These are phyloP conservation scores for Lentinula edodes DNA, from an alignment of 768 basidiomycete genomes.

Conservation along the genomic window DNA sequence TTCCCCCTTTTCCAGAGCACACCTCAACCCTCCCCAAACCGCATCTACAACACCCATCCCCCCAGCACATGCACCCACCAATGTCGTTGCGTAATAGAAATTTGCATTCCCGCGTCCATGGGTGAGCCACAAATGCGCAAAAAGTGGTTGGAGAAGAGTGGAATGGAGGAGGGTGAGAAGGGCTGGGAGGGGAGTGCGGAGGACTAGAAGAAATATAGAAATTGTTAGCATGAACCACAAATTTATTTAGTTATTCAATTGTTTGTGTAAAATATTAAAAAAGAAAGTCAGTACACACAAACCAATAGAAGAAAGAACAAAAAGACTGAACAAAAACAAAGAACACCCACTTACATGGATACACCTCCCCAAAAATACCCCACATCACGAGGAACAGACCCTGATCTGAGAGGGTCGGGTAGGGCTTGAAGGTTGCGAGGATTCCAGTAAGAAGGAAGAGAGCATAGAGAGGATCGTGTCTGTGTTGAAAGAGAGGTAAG, in stretches of 20 bases:
- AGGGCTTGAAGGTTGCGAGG: constrained; percentile 83
- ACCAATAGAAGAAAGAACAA: constrained; percentile 1
- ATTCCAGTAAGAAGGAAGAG: constrained; percentile 71
- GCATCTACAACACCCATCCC: constrained; percentile 81
- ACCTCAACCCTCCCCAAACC: constrained; percentile 76
- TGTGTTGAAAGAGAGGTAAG: background rate
- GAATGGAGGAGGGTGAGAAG: constrained; percentile 80
- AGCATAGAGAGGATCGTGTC: constrained; percentile 78
- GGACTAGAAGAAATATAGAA: constrained; percentile 67
- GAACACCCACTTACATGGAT: constrained; percentile 55
- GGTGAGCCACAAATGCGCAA: constrained; percentile 86
- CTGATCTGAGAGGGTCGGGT: constrained; percentile 86
- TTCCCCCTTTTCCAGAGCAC: constrained; percentile 44
- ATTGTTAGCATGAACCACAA: too few species aligned
- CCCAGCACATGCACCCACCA: constrained; percentile 88
- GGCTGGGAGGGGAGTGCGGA: constrained; percentile 77
- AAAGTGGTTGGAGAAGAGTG: constrained; percentile 79
- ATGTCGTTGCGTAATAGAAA: constrained; percentile 94
- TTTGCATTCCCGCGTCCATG: constrained; percentile 96
- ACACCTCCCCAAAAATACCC: constrained; percentile 76
- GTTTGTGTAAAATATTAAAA: too few species aligned
- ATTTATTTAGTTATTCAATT: too few species aligned
- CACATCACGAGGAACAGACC: constrained; percentile 83
- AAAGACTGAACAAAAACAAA: background rate
- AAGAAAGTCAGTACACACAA: background rate